These are phyloP conservation scores for Austroboletus eburneus DNA, from an alignment of 768 basidiomycete genomes.

Conservation along the genomic window DNA sequence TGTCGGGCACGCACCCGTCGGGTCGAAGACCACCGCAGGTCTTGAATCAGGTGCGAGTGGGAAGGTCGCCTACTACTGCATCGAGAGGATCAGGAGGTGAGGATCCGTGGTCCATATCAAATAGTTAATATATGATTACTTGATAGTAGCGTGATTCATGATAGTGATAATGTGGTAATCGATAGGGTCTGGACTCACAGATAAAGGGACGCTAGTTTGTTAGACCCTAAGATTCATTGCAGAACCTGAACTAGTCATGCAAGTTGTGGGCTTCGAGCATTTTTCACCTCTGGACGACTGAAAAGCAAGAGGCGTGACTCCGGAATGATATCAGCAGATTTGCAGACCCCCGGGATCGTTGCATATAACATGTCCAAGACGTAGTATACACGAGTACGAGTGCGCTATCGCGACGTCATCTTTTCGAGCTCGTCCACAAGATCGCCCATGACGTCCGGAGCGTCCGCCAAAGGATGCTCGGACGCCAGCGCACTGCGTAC, in stretches of 20 bases:
- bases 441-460: conserved; percentile 72
- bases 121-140: conserved; percentile 6
- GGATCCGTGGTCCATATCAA: conserved; percentile 10
- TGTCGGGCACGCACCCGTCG: conserved; percentile 14
- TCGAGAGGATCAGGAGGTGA: conserved; percentile 16
- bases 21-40: conserved; percentile 9
- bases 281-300: no score
- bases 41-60: conserved; percentile 8
- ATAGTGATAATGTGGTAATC: background rate
- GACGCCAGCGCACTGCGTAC: conserved; percentile 12
- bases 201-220: no score
- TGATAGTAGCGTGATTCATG: background rate
- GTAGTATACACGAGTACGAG: no score
- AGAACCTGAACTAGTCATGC: no score
- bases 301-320: no score
- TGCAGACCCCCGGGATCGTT: no score
- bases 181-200: no score
- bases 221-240: no score
- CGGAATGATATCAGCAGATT: no score
- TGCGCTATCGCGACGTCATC: no score
- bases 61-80: conserved; percentile 7
- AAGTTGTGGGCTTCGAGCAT: no score
- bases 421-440: conserved; percentile 78
- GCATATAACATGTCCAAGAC: no score
- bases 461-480: conserved; percentile 11